phyloP scores from a whole-genome alignment of 305 asterid species.

The Solanum hybrid region DNA sequence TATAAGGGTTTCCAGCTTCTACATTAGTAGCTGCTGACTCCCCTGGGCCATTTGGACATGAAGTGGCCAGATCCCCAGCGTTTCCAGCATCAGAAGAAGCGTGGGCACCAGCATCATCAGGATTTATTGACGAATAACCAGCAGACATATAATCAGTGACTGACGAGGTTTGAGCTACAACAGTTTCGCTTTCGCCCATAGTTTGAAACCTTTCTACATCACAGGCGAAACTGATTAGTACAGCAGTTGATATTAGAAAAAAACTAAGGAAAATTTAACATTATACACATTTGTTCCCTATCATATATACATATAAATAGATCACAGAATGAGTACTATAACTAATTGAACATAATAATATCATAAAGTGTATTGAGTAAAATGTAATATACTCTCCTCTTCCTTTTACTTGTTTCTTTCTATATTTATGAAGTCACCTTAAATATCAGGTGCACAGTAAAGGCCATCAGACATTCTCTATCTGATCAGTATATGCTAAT shows the following conservation, averaged over 20 bases:
- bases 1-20: slow-evolving; percentile 24
- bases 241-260: neutral
- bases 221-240: neutral
- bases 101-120: slow-evolving; percentile 26
- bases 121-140: slow-evolving; percentile 19
- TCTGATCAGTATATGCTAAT: neutral
- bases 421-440: neutral
- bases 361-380: neutral
- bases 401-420: neutral
- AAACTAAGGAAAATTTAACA: neutral
- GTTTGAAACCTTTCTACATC: neutral
- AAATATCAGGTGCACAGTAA: neutral
- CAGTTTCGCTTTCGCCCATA: slow-evolving; percentile 50
- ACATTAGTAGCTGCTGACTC: slow-evolving; percentile 12
- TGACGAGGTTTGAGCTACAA: slow-evolving; percentile 36
- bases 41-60: slow-evolving; percentile 14
- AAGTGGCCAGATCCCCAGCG: slow-evolving; percentile 22
- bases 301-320: neutral
- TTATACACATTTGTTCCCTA: neutral
- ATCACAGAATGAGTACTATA: neutral
- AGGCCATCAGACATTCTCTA: neutral
- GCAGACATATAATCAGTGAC: slow-evolving; percentile 9
- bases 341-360: neutral
- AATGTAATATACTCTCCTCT: neutral
- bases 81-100: slow-evolving; percentile 23